Evolutionary conservation across 1,284 basidiomycete species (phyloP).

Genomic region (Leccinum laetum): DNA sequence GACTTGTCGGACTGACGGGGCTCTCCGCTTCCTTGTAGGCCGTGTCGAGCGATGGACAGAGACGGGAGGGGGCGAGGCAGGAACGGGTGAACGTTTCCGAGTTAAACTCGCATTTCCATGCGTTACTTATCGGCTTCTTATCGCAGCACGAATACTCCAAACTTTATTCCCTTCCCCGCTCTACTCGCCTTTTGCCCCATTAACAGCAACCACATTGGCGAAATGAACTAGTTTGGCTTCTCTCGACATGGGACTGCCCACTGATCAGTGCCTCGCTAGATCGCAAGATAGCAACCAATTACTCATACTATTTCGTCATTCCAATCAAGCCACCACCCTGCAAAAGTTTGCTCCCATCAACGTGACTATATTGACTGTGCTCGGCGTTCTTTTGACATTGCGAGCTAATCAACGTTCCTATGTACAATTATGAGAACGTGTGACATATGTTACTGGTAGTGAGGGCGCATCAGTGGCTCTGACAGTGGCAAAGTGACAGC

Average conservation of each 20-base stretch:
- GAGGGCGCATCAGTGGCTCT: neutral
- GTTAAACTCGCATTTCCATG: neutral
- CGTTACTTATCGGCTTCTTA: constrained; percentile 24
- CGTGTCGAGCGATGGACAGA: neutral
- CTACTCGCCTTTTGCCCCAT: constrained; percentile 18
- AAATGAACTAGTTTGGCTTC: constrained; percentile 27
- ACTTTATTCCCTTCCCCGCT: constrained; percentile 27
- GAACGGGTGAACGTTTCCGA: constrained; percentile 1
- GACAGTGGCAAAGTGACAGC: neutral
- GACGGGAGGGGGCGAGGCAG: neutral
- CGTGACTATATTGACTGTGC: neutral
- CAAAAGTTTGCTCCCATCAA: neutral
- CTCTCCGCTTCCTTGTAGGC: neutral
- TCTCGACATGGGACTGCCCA: constrained; percentile 18
- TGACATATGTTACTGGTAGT: neutral
- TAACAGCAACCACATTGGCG: constrained; percentile 19
- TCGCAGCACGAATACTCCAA: constrained; percentile 17
- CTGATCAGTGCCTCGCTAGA: constrained; percentile 1
- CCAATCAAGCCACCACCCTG: neutral
- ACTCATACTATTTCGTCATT: constrained; percentile 17
- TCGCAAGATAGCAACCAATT: constrained; percentile 26
- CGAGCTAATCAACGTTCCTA: neutral
- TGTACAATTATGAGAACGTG: neutral
- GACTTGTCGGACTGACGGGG: neutral
- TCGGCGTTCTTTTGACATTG: neutral